Conservation (phyloP, 306 rosid genomes). For the Trichosanthes cucumerina region DNA sequence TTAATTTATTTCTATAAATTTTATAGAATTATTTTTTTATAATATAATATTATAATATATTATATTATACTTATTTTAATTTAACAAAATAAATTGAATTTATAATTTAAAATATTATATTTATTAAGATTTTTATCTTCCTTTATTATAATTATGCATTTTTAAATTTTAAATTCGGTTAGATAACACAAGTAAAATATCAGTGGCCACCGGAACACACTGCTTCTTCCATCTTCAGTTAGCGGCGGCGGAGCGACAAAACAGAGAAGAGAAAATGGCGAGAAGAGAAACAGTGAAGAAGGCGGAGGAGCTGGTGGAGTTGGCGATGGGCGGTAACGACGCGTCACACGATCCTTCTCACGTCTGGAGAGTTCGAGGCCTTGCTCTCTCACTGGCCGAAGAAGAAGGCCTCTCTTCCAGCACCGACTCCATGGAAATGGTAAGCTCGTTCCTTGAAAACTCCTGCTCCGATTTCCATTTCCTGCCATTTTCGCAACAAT, state of each 20-base stretch:
- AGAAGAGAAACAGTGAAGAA: slow-evolving; percentile 40
- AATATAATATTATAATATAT: no score
- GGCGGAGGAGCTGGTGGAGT: slow-evolving; percentile 63
- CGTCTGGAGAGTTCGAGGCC: slow-evolving; percentile 78
- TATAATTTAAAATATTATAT: no score
- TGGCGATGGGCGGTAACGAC: slow-evolving; percentile 60
- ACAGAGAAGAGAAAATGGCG: slow-evolving; percentile 20
- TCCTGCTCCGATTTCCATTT: background rate
- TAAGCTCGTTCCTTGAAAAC: slow-evolving; percentile 5
- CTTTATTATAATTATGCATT: no score
- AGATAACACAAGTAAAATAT: no score
- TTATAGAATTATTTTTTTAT: no score
- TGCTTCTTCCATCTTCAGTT: background rate
- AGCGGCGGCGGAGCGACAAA: background rate
- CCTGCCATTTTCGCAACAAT: background rate
- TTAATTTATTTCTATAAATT: no score
- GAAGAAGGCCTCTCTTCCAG: slow-evolving; percentile 65
- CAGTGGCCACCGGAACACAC: no score
- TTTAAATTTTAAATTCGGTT: no score
- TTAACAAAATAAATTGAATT: no score
- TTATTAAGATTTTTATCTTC: no score
- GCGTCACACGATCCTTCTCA: slow-evolving; percentile 83
- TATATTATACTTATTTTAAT: no score
- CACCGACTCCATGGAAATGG: slow-evolving; percentile 61
- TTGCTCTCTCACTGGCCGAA: slow-evolving; percentile 68